Conservation (phyloP, 2,329 filamentous ascomycete genomes). For the Botrytis squamosa region DNA sequence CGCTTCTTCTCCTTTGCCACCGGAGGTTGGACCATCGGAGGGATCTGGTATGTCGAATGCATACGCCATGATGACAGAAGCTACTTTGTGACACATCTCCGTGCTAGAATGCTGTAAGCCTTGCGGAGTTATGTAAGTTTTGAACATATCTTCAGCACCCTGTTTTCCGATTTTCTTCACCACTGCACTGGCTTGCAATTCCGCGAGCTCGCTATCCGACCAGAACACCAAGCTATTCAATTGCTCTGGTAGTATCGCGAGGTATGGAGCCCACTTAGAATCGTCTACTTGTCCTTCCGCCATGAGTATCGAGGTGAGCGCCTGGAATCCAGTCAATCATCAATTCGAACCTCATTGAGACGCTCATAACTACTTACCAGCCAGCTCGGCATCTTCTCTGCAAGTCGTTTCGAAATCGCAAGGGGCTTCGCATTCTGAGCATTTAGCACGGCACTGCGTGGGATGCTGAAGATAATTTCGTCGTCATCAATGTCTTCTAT, state of each 20-base stretch:
- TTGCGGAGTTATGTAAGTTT: constrained; percentile 53
- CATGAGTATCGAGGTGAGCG: constrained; percentile 30
- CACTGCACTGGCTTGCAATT: constrained; percentile 64
- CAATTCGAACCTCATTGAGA: constrained; percentile 14
- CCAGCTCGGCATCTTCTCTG: constrained; percentile 46
- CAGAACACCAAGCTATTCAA: constrained; percentile 73
- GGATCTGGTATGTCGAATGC: constrained; percentile 60
- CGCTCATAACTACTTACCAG: constrained; percentile 37
- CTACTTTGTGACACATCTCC: constrained; percentile 59
- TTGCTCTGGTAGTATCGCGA: constrained; percentile 56
- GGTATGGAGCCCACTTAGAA: constrained; percentile 52
- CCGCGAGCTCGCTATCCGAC: constrained; percentile 56
- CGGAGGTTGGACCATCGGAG: constrained; percentile 40
- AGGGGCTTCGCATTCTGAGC: constrained; percentile 49
- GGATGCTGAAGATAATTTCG: constrained; percentile 64
- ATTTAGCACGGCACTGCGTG: constrained; percentile 58
- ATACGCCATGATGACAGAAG: constrained; percentile 70
- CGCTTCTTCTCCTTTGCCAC: constrained; percentile 49
- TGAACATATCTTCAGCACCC: constrained; percentile 57
- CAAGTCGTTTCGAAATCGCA: constrained; percentile 44
- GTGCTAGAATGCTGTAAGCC: constrained; percentile 45
- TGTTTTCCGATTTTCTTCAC: constrained; percentile 62
- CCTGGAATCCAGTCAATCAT: constrained; percentile 13
- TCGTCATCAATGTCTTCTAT: constrained; percentile 56
- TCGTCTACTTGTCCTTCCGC: constrained; percentile 29